Base-by-base conservation (phyloP, 2,329 filamentous ascomycete species). In the Pleomassaria siparia region DNA sequence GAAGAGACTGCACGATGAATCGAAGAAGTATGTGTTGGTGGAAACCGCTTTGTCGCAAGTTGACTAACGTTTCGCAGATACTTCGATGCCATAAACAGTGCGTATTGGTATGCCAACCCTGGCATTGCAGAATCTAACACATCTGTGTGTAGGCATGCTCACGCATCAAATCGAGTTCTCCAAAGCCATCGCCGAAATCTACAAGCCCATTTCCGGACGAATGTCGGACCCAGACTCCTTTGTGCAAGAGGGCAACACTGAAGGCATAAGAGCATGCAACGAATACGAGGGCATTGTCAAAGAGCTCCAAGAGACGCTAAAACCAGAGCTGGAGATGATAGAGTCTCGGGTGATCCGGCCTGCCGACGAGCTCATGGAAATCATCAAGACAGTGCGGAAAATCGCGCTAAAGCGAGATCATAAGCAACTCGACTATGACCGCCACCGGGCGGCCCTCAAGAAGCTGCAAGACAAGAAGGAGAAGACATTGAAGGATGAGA, bases 401-500 rank as follows among this genome's bases (percentile, higher is more conserved):
- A 84, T 88, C 16, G 84, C 86, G 10, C 71, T 83, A 53, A 99
- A 99, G 79, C 88, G 94, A 64, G 89, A 97, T 66, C 94, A 97
- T 80, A 99, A 99, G 76, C 89, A 96, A 72, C 80, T 99, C 48
- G 94, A 99, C 73, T 96, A 91, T 71, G 94, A 99, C 70, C 87
- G 92, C 51, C 91, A 91, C 72, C 85, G 86, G 43, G 79, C 86
- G 32, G 80, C 85, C 0, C 79, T 95, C 56, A 99, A 97, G 78
- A 97, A 96, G 76, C 77, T 97, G 33, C 87, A 96, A 69, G 94
- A 97, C 51, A 99, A 99, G 76, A 96, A 96, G 73, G 94, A 99
- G 51, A 95, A 95, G 74, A 87, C 83, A 2, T 76, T 95, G 55
- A 99, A 99, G 78, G 94, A 99, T 61, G 94, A 99, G 69, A 99